These are phyloP conservation scores for Daldinia grandis DNA, from an alignment of 495 filamentous ascomycete species.

Conservation along the genomic window DNA sequence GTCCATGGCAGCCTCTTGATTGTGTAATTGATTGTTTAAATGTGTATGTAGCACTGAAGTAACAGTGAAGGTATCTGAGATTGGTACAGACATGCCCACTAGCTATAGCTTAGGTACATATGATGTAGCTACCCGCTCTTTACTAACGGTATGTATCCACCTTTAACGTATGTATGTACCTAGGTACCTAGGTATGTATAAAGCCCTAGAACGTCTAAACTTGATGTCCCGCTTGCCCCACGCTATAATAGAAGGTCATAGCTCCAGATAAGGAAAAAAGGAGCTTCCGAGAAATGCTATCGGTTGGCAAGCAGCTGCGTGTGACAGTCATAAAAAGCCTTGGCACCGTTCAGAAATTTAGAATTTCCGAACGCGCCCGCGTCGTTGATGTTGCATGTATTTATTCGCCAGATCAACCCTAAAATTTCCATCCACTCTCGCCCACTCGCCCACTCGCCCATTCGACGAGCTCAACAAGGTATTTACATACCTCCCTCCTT, in stretches of 20 bases:
- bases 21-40: not conserved
- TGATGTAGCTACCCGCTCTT: not conserved
- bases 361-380: slow-evolving; percentile 35
- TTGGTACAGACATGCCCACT: not conserved
- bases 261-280: not conserved
- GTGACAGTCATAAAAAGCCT: slow-evolving; percentile 27
- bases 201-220: not conserved
- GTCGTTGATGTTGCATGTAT: slow-evolving; percentile 32
- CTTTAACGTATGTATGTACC: not conserved
- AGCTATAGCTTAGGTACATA: not conserved
- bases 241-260: slow-evolving; percentile 1
- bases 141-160: not conserved
- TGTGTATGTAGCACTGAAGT: not conserved
- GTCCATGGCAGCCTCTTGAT: not conserved
- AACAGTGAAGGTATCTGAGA: not conserved
- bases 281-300: not conserved
- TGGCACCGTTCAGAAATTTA: slow-evolving; percentile 25
- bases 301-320: slow-evolving; percentile 21
- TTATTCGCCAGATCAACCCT: slow-evolving; percentile 14
- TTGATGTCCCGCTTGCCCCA: not conserved
- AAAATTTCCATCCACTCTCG: slow-evolving; percentile 8
- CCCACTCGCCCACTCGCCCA: not conserved
- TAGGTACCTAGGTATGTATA: too few species aligned
- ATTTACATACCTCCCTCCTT: slow-evolving; percentile 13
- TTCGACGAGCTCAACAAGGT: slow-evolving; percentile 16